phyloP scores from a whole-genome alignment of 805 yeast species.

The Blastobotrys parvus region DNA sequence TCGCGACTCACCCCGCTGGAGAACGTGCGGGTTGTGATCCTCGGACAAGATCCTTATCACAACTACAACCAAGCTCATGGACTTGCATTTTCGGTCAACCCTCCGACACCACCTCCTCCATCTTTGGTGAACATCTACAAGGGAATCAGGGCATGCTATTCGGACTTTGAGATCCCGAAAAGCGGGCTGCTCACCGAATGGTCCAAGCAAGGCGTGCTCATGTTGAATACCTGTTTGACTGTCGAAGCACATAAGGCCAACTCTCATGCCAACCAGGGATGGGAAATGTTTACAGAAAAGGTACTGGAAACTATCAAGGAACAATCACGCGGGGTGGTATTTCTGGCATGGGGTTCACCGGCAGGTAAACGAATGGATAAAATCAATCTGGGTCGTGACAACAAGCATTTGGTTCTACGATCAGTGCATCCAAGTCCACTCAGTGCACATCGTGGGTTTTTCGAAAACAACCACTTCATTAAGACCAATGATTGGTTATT shows the following conservation, averaged over 20 bases:
- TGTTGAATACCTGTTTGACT: constrained; percentile 82
- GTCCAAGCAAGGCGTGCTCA: constrained; percentile 81
- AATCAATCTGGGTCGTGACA: constrained; percentile 15
- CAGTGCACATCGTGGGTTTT: constrained; percentile 83
- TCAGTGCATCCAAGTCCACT: constrained; percentile 94
- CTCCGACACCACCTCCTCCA: constrained; percentile 82
- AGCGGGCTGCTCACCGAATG: constrained; percentile 69
- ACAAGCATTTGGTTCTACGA: constrained; percentile 41
- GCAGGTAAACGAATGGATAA: constrained; percentile 54
- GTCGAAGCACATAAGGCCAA: constrained; percentile 91
- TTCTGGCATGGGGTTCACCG: constrained; percentile 77
- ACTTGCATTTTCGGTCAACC: constrained; percentile 81
- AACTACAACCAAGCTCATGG: constrained; percentile 93
- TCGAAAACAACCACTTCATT: constrained; percentile 64
- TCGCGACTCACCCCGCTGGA: constrained; percentile 73
- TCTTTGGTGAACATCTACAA: constrained; percentile 83
- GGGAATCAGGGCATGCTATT: constrained; percentile 56
- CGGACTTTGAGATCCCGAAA: constrained; percentile 57
- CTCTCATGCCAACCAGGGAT: constrained; percentile 83
- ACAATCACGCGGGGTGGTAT: constrained; percentile 47
- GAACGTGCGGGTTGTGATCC: constrained; percentile 63
- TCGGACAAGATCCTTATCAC: constrained; percentile 98
- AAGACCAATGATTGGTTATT: constrained; percentile 72
- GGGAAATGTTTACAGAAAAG: constrained; percentile 83
- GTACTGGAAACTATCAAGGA: constrained; percentile 47